phyloP scores from a whole-genome alignment of 2,329 filamentous ascomycete genomes.

The Penicillium sp. region DNA sequence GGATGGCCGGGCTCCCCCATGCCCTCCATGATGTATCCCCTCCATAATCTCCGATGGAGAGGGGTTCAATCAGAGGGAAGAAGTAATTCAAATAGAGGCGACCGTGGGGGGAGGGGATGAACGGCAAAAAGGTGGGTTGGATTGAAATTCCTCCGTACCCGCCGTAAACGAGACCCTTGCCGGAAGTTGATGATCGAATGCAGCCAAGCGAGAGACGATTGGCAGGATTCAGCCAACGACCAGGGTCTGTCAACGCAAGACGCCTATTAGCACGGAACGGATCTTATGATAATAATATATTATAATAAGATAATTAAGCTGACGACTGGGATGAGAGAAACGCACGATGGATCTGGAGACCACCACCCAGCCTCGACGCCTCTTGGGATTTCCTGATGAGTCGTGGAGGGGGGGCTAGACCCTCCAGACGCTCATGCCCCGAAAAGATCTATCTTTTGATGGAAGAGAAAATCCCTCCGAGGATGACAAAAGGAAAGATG shows the following conservation, averaged over 20 bases:
- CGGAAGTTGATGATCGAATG: slow-evolving; percentile 11
- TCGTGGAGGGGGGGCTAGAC: slow-evolving; percentile 25
- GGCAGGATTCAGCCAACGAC: slow-evolving; percentile 16
- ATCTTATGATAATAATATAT: slow-evolving; percentile 7
- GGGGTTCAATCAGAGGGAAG: slow-evolving; percentile 1
- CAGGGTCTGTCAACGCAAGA: slow-evolving; percentile 14
- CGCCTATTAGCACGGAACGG: slow-evolving; percentile 3
- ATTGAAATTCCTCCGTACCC: slow-evolving; percentile 27
- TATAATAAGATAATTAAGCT: slow-evolving; percentile 7
- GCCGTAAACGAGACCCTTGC: slow-evolving; percentile 27
- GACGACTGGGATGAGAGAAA: slow-evolving; percentile 3
- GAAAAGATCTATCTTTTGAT: slow-evolving; percentile 11
- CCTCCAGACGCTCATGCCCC: slow-evolving; percentile 28
- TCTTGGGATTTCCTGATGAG: slow-evolving; percentile 3
- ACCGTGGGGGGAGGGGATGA: background rate
- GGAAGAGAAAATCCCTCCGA: slow-evolving; percentile 1
- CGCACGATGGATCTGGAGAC: slow-evolving; percentile 7
- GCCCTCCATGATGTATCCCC: slow-evolving; percentile 29
- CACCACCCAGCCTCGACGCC: slow-evolving; percentile 9
- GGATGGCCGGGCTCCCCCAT: slow-evolving; percentile 29
- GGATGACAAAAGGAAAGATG: background rate
- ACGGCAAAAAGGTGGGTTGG: slow-evolving; percentile 6
- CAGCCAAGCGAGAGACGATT: slow-evolving; percentile 17
- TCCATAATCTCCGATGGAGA: slow-evolving; percentile 23
- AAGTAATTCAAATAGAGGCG: slow-evolving; percentile 4